Evolutionary conservation across 192 early-diverging fungal species (phyloP), one percentile per base, ranked within the genome.

Genomic region (Spizellomyces punctatus): DNA sequence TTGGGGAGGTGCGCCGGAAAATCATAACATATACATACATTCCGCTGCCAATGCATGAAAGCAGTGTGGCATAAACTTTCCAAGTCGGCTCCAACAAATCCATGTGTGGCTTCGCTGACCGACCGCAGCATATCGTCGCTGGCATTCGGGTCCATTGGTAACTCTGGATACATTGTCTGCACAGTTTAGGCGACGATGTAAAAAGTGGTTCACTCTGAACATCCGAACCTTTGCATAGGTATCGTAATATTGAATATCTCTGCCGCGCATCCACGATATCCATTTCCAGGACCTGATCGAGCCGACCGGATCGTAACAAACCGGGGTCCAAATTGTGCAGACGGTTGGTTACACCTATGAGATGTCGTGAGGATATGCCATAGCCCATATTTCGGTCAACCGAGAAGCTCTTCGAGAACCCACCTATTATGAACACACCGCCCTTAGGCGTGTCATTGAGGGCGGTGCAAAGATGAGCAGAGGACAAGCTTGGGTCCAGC

Each of bases 51-150:
- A 44, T 56, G 61, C 67, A 77, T 73, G 47, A 79, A 81, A 14
- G 79, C 89, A 45, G 81, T 76, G 68, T 76, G 69, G 71, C 83
- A 92, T 42, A 92, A 64, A 43, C 81, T 89, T 78, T 91, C 85
- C 63, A 96, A 76, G 78, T 96, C 94, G 10, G 91, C 87, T 1
- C 91, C 86, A 0, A 91, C 91, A 75, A 91, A 93, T n/a, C 94
- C 93, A 72, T 92, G 90, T 1, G 91, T 87, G 5, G 71, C 72
- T 44, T 76, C 76, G 21, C 86, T 80, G 8, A 89, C 72, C 27
- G 74, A 45, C 6, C 22, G 17, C 7, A 92, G 61, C 41, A 88
- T 84, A 0, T 56, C 59, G 21, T 70, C 50, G 19, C 42, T 46
- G 46, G 16, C 49, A 16, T n/a, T 50, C 43, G 59, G 46, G 5